Evolutionary conservation across 768 basidiomycete species (phyloP).

Genomic region (Boletus rubroflammeus): DNA sequence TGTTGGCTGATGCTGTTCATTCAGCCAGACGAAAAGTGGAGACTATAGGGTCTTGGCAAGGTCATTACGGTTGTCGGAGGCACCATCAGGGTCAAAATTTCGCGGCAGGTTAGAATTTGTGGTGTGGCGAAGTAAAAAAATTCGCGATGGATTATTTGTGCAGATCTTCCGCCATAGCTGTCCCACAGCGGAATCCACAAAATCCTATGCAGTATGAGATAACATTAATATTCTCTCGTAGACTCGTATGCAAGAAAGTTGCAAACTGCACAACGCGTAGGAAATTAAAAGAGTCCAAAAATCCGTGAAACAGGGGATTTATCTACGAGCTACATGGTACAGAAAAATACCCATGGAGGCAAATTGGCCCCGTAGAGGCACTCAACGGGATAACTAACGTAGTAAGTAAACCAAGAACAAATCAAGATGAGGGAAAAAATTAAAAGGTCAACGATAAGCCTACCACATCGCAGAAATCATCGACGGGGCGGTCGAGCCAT

Average conservation of each 20-base stretch:
- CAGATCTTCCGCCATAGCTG: no score
- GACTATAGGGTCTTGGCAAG: no score
- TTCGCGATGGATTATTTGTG: no score
- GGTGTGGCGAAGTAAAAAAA: no score
- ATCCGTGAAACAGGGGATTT: background rate
- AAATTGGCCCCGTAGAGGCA: background rate
- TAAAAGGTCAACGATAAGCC: background rate
- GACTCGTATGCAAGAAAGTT: background rate
- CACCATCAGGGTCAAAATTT: no score
- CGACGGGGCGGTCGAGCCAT: conserved; percentile 43
- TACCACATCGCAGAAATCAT: conserved; percentile 41
- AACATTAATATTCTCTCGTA: no score
- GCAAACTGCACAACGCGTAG: conserved; percentile 1
- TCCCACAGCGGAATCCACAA: no score
- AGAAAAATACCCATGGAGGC: background rate
- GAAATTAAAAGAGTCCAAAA: background rate
- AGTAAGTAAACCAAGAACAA: conserved; percentile 10
- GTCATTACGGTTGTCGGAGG: no score
- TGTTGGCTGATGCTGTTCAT: no score
- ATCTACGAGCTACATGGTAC: conserved; percentile 9
- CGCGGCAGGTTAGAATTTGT: no score
- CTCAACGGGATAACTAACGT: background rate
- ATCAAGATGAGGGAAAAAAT: conserved; percentile 6
- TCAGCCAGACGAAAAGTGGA: no score
- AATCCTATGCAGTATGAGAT: no score